A percentile compares a stretch with the other conserved stretches of the same genome.
phyloP scores from a whole-genome alignment of 768 basidiomycete genomes.

The Suillus ampliporus region DNA sequence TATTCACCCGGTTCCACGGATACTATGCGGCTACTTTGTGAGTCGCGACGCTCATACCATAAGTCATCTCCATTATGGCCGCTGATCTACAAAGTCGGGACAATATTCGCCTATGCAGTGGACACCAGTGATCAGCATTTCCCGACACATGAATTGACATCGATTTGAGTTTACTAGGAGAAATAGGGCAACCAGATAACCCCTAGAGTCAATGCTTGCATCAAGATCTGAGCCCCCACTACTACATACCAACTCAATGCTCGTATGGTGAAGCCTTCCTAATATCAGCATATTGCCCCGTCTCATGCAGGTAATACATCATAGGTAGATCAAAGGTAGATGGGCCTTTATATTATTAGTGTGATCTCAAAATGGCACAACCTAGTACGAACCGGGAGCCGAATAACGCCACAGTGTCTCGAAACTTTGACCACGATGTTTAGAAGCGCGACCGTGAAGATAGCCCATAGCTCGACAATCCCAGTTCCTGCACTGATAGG shows the following conservation, averaged over 20 bases:
- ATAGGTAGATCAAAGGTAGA: neutral
- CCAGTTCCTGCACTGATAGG: slow-evolving; percentile 58
- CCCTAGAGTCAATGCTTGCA: no score
- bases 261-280: neutral
- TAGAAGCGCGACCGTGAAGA: slow-evolving; percentile 75
- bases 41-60: neutral
- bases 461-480: slow-evolving; percentile 89
- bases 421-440: slow-evolving; percentile 56
- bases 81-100: no score
- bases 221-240: no score
- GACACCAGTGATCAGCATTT: no score
- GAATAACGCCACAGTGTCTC: slow-evolving; percentile 1
- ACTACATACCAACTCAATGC: no score
- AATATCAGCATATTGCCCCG: neutral
- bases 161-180: neutral
- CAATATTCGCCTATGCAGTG: no score
- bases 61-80: neutral
- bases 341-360: neutral
- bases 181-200: neutral
- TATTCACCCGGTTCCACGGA: neutral
- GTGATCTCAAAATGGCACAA: neutral
- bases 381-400: neutral
- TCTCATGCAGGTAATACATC: neutral
- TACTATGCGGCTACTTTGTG: neutral
- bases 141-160: no score